phyloP scores from a whole-genome alignment of 805 yeast species.

The Yamadazyma takamatsuzukensis region DNA sequence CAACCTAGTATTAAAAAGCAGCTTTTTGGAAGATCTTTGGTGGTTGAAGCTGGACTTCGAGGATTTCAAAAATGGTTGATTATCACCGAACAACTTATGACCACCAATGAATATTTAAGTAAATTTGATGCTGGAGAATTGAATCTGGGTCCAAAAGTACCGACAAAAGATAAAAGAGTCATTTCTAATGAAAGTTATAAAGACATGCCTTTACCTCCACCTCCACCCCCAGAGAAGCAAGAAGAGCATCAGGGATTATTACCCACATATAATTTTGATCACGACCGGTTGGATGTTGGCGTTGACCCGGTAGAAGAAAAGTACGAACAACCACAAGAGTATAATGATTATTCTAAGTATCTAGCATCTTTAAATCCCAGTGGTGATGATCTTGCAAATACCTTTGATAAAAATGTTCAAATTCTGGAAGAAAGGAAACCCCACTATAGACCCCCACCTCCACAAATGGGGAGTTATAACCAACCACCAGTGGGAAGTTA shows the following conservation, averaged over 20 bases:
- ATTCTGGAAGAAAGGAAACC: not conserved
- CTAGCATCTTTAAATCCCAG: slow-evolving; percentile 15
- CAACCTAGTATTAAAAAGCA: slow-evolving; percentile 61
- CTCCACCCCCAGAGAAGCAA: slow-evolving; percentile 19
- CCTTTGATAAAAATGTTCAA: slow-evolving; percentile 1
- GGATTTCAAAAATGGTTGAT: slow-evolving; percentile 80
- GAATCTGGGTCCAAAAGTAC: slow-evolving; percentile 16
- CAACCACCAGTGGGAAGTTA: slow-evolving; percentile 1
- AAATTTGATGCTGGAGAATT: slow-evolving; percentile 19
- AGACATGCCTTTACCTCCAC: slow-evolving; percentile 23
- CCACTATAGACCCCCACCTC: slow-evolving; percentile 11
- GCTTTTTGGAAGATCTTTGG: slow-evolving; percentile 76
- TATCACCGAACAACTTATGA: slow-evolving; percentile 61
- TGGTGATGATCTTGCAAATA: slow-evolving; percentile 11
- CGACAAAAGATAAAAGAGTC: slow-evolving; percentile 6
- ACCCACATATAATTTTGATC: slow-evolving; percentile 20
- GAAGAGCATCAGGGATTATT: slow-evolving; percentile 11
- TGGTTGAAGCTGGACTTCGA: slow-evolving; percentile 74
- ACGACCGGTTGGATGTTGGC: slow-evolving; percentile 10
- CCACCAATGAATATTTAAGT: slow-evolving; percentile 29
- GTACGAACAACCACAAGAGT: slow-evolving; percentile 11
- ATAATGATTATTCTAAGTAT: slow-evolving; percentile 22
- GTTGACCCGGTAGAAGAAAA: slow-evolving; percentile 11
- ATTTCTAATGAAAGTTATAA: slow-evolving; percentile 13
- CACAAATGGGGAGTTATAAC: slow-evolving; percentile 3